These are phyloP conservation scores for Aspergillus taichungensis DNA, from an alignment of 495 filamentous ascomycete genomes.

Conservation along the genomic window DNA sequence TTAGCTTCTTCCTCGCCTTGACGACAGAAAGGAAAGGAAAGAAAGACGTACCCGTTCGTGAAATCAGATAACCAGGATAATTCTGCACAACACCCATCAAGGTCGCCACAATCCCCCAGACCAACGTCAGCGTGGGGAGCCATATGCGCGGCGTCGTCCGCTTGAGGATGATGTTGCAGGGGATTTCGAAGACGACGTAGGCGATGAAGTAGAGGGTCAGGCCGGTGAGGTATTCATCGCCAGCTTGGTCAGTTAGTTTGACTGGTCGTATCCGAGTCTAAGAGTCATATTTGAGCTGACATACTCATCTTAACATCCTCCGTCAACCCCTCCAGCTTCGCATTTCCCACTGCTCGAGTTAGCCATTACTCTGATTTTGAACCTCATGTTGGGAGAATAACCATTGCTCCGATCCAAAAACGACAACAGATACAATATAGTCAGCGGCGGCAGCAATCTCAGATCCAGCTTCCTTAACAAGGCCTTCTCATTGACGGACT, in stretches of 20 bases:
- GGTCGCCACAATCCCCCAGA: slow-evolving; percentile 60
- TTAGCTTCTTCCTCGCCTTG: no score
- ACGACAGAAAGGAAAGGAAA: slow-evolving; percentile 1
- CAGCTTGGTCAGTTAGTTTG: no score
- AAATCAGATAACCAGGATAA: slow-evolving; percentile 52
- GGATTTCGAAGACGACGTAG: slow-evolving; percentile 64
- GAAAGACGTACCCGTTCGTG: slow-evolving; percentile 41
- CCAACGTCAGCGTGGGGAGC: slow-evolving; percentile 45
- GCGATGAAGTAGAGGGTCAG: slow-evolving; percentile 70
- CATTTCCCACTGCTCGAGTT: slow-evolving; percentile 41
- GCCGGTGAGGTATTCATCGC: slow-evolving; percentile 63
- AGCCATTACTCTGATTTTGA: slow-evolving; percentile 9
- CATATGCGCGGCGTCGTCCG: slow-evolving; percentile 57
- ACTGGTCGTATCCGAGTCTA: no score
- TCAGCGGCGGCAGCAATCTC: slow-evolving; percentile 56
- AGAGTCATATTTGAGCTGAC: background rate
- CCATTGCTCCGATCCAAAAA: slow-evolving; percentile 72
- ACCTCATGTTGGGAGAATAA: slow-evolving; percentile 12
- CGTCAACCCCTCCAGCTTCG: slow-evolving; percentile 53
- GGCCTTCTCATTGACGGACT: slow-evolving; percentile 48
- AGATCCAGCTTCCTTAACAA: slow-evolving; percentile 59
- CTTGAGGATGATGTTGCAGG: slow-evolving; percentile 67
- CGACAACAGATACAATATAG: slow-evolving; percentile 60
- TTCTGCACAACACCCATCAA: slow-evolving; percentile 62
- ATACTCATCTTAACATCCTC: slow-evolving; percentile 53